These are phyloP conservation scores for Ilyonectria mors-panacis DNA, from an alignment of 2,329 filamentous ascomycete genomes.

Conservation along the genomic window DNA sequence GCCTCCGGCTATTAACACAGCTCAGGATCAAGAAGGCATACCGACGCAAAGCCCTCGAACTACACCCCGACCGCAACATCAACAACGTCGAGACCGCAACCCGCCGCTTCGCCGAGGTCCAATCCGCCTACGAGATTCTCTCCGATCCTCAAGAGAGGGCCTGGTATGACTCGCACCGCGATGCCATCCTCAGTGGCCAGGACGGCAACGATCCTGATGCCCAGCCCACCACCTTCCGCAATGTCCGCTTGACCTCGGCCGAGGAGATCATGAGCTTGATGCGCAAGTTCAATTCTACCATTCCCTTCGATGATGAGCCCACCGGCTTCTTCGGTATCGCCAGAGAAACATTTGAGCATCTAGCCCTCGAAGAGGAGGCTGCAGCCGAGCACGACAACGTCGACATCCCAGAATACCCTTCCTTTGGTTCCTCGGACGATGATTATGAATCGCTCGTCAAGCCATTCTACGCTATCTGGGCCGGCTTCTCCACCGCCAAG, in stretches of 20 bases:
- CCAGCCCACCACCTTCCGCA: constrained; percentile 73
- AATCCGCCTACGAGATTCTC: constrained; percentile 94
- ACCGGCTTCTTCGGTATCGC: constrained; percentile 89
- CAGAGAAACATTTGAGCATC: constrained; percentile 81
- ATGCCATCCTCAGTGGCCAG: constrained; percentile 82
- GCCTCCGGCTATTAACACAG: constrained; percentile 20
- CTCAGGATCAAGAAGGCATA: constrained; percentile 92
- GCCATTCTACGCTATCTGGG: constrained; percentile 87
- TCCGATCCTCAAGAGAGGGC: constrained; percentile 95
- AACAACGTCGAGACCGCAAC: constrained; percentile 89
- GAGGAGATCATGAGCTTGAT: constrained; percentile 86
- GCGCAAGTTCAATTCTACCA: constrained; percentile 81
- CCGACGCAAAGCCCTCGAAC: constrained; percentile 88
- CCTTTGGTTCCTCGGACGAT: constrained; percentile 85
- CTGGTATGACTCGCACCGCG: constrained; percentile 97
- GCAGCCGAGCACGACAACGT: constrained; percentile 79
- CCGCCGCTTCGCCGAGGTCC: constrained; percentile 88
- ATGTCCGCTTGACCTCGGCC: constrained; percentile 82
- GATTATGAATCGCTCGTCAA: constrained; percentile 83
- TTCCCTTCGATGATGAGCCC: constrained; percentile 85
- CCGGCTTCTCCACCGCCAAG: constrained; percentile 86
- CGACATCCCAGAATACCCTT: constrained; percentile 78
- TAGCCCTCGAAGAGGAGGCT: constrained; percentile 84
- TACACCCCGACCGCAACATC: constrained; percentile 95
- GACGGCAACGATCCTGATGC: constrained; percentile 62